Conservation (phyloP, 2,329 filamentous ascomycete genomes). For the Diaporthe ampelina region DNA sequence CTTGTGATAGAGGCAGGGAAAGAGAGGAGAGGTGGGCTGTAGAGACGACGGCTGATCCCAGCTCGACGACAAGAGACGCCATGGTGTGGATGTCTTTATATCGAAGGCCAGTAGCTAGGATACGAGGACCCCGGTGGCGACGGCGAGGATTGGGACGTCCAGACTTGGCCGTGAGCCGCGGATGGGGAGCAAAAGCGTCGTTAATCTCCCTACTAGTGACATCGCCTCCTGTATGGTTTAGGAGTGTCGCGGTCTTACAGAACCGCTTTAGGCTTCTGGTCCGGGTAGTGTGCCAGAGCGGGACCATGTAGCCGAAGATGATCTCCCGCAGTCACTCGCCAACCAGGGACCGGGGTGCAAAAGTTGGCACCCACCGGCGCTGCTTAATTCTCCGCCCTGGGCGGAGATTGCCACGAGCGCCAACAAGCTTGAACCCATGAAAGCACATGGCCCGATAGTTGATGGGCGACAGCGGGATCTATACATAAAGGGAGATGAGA, state of each 20-base stretch:
- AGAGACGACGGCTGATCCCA: constrained; percentile 19
- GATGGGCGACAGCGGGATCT: constrained; percentile 2
- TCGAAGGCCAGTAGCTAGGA: background rate
- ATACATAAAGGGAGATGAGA: background rate
- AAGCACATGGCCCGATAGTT: constrained; percentile 20
- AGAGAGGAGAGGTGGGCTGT: background rate
- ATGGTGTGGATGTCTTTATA: constrained; percentile 20
- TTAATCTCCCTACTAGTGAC: constrained; percentile 28
- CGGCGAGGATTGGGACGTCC: constrained; percentile 1
- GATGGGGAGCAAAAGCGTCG: constrained; percentile 15
- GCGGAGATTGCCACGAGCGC: constrained; percentile 16
- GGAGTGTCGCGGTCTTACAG: constrained; percentile 22
- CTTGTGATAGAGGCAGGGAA: background rate
- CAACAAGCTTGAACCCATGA: background rate
- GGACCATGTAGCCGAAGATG: constrained; percentile 18
- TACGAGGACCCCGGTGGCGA: constrained; percentile 16
- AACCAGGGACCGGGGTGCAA: constrained; percentile 13
- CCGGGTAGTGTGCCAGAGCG: constrained; percentile 24
- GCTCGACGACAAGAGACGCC: background rate
- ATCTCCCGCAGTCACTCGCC: constrained; percentile 16
- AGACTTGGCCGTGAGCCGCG: constrained; percentile 8
- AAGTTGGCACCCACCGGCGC: constrained; percentile 10
- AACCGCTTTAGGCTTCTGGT: constrained; percentile 14
- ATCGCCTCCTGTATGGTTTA: constrained; percentile 26
- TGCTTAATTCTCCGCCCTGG: constrained; percentile 30